Base-by-base conservation (phyloP, 257 asterid species). In the Solanum virginianum region DNA sequence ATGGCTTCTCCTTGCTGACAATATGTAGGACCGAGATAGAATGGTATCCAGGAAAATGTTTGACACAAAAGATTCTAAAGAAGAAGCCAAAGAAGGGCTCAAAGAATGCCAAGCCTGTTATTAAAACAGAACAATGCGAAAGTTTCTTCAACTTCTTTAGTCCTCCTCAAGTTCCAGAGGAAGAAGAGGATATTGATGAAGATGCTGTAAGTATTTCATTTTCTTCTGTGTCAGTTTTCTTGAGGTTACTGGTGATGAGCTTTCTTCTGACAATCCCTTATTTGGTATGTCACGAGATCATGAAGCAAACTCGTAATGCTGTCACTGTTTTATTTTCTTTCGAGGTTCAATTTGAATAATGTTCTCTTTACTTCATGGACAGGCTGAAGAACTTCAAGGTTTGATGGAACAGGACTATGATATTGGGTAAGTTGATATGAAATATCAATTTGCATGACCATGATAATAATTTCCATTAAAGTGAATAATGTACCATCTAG, bases 391-490 rank as follows among this genome's bases (percentile, higher is more conserved):
- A 83, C 97, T 96, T 60, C 98, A 94, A 66, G 90, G 91, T 89
- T 81, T 93, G 88, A 92, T 96, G 96, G 99, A 96, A 87, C 98
- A 96, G 86, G 98, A 94, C 89, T 96, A 91, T 65, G 97, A 96
- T 85, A 77, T 93, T 85, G 99, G 98, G 97, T 92, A 82, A 90
- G 95, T 90, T 6, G 70, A 10, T 36, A 45, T 15, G 2, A 80
- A 3, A 18, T 4, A 74, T 85, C 32, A 74, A 22, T 80, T 47
- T n/a, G 51, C 29, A 57, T 29, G 36, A 45, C 72, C 53, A 17
- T 70, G 82, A 22, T 84, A 20, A 7, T 60, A 77, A 47, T 60
- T 74, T 51, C 12, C 54, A 29, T 83, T 29, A 20, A 77, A 26
- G 63, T 26, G 82, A 22, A 75, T 26, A 49, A 8, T 24, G 8